Evolutionary conservation across 352 stramenopile species (phyloP), one percentile per base, ranked within the genome.

Genomic region (Plasmopara viticola): DNA sequence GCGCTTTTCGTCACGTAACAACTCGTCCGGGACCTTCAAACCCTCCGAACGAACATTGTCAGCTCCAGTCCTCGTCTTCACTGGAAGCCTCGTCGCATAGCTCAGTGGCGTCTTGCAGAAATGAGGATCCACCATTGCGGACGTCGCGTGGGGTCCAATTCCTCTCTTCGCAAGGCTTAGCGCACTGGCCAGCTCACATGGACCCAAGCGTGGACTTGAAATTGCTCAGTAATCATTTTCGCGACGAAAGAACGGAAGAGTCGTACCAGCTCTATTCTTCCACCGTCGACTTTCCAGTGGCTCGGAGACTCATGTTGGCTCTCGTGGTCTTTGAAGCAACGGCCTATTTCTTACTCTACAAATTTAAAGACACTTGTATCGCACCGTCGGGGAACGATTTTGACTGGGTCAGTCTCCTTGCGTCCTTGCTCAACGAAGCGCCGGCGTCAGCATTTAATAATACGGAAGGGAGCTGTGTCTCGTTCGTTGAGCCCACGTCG

Each of bases 241-340:
- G 68, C 28, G 78, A 90, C 59, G 62, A 77, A 30, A 63, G 75
- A 14, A 60, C 85, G 38, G 81, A 92, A 59, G 73, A 87, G 44
- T 88, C 78, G 40, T 92, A 89, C 51, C 81, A 92, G 47, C 55
- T 92, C 3, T 83, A 87, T 54, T 84, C 76, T 31, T 92, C 78
- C n/a, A 88, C 67, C 40, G 62, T 63, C 42, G 77, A 86, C 47
- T 79, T 92, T 47, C 64, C 73, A 3, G 66, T 81, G 9, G 75
- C 76, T 13, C 47, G 77, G 4, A 64, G 72, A 53, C 67, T 88
- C 40, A 69, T 87, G 63, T 53, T 90, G 42, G 70, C 79, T 28
- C 64, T 89, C 42, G 60, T 90, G 28, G 46, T 66, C 0, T 76
- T 74, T 39, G 71, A 92, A 62, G 39, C 78, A 25, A 61, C 66